Evolutionary conservation across 2,329 filamentous ascomycete species (phyloP).

Genomic region (Furcasterigmium furcatum): DNA sequence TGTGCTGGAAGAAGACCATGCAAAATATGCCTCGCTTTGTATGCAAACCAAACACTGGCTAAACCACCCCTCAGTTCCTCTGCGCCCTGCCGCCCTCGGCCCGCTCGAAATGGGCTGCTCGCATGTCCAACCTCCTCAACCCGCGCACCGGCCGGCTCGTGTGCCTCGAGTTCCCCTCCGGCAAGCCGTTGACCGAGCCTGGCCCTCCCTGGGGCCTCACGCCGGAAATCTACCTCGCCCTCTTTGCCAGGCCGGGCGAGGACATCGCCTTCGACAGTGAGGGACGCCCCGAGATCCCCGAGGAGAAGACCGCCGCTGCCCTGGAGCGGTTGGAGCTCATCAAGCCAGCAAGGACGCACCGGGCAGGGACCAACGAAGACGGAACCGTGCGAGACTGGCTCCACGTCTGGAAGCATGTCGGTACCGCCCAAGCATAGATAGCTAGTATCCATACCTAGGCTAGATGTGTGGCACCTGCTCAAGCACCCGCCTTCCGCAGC

Average conservation of each 20-base stretch:
- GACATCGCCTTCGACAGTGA: slow-evolving; percentile 55
- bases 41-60: no score
- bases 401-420: slow-evolving; percentile 45
- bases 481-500: slow-evolving; percentile 41
- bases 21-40: no score
- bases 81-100: slow-evolving; percentile 55
- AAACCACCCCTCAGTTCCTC: slow-evolving; percentile 46
- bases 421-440: no score
- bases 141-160: slow-evolving; percentile 46
- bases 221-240: slow-evolving; percentile 66
- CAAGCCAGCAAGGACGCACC: slow-evolving; percentile 48
- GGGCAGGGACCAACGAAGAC: slow-evolving; percentile 38
- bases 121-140: slow-evolving; percentile 47
- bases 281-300: slow-evolving; percentile 14
- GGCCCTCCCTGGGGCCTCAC: slow-evolving; percentile 74
- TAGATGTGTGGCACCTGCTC: background rate
- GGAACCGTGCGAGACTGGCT: slow-evolving; percentile 49
- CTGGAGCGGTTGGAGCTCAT: slow-evolving; percentile 44
- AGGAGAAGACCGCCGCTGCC: slow-evolving; percentile 19
- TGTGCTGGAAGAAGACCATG: no score
- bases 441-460: background rate
- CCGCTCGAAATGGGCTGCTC: slow-evolving; percentile 50
- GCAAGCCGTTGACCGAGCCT: slow-evolving; percentile 59
- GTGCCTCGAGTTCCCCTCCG: slow-evolving; percentile 75
- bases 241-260: slow-evolving; percentile 68